Percentiles rank a stretch among this genome's conserved stretches.
Conservation (phyloP, 257 asterid genomes). For the Solanum neorickii region DNA sequence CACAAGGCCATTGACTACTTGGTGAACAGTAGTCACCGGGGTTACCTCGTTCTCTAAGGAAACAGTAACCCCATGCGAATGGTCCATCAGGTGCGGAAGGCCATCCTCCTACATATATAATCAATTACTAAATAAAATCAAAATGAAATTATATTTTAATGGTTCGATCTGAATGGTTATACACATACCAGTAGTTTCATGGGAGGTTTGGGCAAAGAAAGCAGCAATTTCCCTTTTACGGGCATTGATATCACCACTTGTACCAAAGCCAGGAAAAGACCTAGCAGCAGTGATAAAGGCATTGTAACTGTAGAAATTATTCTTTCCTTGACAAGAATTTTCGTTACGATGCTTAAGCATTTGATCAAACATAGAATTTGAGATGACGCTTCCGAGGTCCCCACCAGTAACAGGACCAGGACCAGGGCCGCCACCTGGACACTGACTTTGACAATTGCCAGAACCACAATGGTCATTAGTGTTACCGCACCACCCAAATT, state of each 20-base stretch:
- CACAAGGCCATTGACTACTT: slow-evolving; percentile 17
- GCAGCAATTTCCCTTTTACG: slow-evolving; percentile 24
- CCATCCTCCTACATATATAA: slow-evolving; percentile 17
- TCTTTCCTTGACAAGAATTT: slow-evolving; percentile 1
- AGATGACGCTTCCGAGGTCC: not conserved
- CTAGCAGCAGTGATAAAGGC: slow-evolving; percentile 15
- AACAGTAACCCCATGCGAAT: slow-evolving; percentile 28
- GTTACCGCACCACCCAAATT: not conserved
- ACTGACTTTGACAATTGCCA: not conserved
- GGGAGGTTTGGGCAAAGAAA: slow-evolving; percentile 25
- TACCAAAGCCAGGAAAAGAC: slow-evolving; percentile 13
- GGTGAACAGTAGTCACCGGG: slow-evolving; percentile 1
- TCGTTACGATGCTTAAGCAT: slow-evolving; percentile 9
- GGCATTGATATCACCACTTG: slow-evolving; percentile 8
- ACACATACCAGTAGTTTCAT: not conserved
- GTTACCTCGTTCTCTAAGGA: slow-evolving; percentile 13
- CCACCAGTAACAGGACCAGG: not conserved
- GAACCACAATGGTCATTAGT: not conserved
- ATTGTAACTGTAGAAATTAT: slow-evolving; percentile 16
- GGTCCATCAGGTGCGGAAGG: slow-evolving; percentile 22
- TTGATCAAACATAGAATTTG: slow-evolving; percentile 1
- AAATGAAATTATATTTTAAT: not conserved
- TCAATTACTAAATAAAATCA: not conserved
- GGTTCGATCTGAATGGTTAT: not conserved
- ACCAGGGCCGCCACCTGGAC: not conserved